Percentiles rank a stretch among this genome's conserved stretches.
Evolutionary conservation across 2,329 filamentous ascomycete species (phyloP).

Genomic region (Biscogniauxia marginata): DNA sequence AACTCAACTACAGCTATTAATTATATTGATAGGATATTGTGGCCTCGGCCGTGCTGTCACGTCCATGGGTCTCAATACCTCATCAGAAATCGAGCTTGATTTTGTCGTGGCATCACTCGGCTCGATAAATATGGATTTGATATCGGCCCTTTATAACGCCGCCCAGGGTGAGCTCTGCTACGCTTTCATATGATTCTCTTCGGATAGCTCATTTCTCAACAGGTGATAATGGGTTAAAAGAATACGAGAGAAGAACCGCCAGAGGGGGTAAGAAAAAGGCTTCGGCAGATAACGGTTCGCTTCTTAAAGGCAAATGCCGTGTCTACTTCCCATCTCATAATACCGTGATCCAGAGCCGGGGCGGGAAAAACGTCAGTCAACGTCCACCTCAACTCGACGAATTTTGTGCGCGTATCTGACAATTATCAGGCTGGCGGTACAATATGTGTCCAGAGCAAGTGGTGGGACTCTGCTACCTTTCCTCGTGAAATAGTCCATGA

Average conservation of each 20-base stretch:
- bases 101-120: constrained; percentile 82
- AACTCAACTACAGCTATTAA: constrained; percentile 8
- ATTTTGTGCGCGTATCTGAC: constrained; percentile 7
- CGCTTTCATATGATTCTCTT: constrained; percentile 1
- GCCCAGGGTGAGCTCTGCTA: constrained; percentile 46
- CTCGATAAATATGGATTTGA: constrained; percentile 65
- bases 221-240: constrained; percentile 45
- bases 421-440: constrained; percentile 67
- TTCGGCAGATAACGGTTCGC: constrained; percentile 21
- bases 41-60: constrained; percentile 69
- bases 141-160: constrained; percentile 56
- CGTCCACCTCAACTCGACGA: background rate
- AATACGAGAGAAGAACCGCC: constrained; percentile 42
- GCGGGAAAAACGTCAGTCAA: constrained; percentile 55
- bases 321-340: constrained; percentile 78
- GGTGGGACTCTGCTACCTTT: constrained; percentile 70
- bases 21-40: constrained; percentile 59
- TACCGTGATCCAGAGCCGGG: constrained; percentile 65
- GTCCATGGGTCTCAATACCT: constrained; percentile 59
- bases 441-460: constrained; percentile 73
- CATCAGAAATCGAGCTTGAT: constrained; percentile 63
- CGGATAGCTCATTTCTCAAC: constrained; percentile 5
- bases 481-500: constrained; percentile 72
- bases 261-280: constrained; percentile 31
- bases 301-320: constrained; percentile 54